Conservation (phyloP, 805 yeast species). For the Naumovozyma baii region DNA sequence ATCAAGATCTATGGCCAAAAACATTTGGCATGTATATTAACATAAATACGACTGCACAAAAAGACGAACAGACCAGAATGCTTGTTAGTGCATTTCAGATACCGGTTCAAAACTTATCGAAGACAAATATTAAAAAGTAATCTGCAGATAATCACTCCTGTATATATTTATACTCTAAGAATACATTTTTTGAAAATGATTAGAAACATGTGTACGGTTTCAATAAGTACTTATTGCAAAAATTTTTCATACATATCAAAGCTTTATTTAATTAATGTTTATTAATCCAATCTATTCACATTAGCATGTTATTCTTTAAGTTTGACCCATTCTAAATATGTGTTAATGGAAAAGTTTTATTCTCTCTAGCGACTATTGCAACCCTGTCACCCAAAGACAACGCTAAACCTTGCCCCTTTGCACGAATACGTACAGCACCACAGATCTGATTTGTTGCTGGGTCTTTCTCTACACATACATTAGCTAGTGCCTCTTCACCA, state of each 20-base stretch:
- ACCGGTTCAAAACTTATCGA: conserved; percentile 41
- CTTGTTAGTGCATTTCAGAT: conserved; percentile 73
- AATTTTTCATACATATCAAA: too few species aligned
- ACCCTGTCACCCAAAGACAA: conserved; percentile 89
- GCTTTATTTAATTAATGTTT: background rate
- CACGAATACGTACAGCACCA: conserved; percentile 93
- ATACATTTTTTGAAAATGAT: too few species aligned
- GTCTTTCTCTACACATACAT: conserved; percentile 81
- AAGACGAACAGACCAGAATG: conserved; percentile 82
- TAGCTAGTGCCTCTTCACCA: conserved; percentile 97
- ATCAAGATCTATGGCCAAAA: conserved; percentile 81
- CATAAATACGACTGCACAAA: conserved; percentile 79
- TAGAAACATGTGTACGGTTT: too few species aligned
- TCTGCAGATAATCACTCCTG: background rate
- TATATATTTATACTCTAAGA: too few species aligned
- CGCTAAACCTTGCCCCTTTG: conserved; percentile 97
- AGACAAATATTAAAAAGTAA: background rate
- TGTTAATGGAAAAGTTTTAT: conserved; percentile 31
- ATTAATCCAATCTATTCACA: background rate
- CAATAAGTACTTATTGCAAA: too few species aligned
- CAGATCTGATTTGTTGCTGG: conserved; percentile 57
- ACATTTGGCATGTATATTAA: conserved; percentile 81
- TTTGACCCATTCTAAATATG: conserved; percentile 19
- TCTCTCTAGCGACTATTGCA: conserved; percentile 65
- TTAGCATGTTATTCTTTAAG: background rate